Evolutionary conservation across 225 moss, liverwort and hornwort genomes (phyloP).

Genomic region (Polytrichum formosum): DNA sequence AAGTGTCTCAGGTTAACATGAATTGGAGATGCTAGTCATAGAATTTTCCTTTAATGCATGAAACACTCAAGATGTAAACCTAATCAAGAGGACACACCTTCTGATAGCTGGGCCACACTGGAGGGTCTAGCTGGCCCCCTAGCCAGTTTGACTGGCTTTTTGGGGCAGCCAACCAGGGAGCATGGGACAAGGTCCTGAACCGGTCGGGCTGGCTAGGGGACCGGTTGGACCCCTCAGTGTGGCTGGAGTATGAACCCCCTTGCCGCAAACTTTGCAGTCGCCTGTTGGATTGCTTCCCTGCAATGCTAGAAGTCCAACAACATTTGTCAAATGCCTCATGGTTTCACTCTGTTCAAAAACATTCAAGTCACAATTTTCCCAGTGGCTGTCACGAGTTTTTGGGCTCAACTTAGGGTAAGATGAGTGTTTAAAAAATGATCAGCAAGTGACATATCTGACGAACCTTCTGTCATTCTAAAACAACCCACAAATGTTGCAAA

Average conservation of each 20-base stretch:
- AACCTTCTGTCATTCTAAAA: no score
- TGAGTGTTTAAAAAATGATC: no score
- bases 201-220: no score
- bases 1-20: no score
- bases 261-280: slow-evolving; percentile 74
- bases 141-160: no score
- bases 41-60: not conserved
- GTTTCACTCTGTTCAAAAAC: not conserved
- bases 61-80: not conserved
- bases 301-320: not conserved
- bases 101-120: not conserved
- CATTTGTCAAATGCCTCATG: not conserved
- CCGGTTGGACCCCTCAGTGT: no score
- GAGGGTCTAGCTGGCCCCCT: no score
- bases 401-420: not conserved
- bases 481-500: not conserved
- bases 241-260: slow-evolving; percentile 39
- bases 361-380: not conserved
- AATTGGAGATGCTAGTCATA: no score
- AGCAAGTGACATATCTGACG: no score
- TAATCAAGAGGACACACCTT: slow-evolving; percentile 41
- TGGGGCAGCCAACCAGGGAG: no score
- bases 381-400: not conserved
- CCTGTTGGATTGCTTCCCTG: slow-evolving; percentile 82
- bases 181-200: no score